Evolutionary conservation across 202 grass and related monocot species (phyloP), one percentile per base, ranked within the genome.

Genomic region (Digitaria exilis): DNA sequence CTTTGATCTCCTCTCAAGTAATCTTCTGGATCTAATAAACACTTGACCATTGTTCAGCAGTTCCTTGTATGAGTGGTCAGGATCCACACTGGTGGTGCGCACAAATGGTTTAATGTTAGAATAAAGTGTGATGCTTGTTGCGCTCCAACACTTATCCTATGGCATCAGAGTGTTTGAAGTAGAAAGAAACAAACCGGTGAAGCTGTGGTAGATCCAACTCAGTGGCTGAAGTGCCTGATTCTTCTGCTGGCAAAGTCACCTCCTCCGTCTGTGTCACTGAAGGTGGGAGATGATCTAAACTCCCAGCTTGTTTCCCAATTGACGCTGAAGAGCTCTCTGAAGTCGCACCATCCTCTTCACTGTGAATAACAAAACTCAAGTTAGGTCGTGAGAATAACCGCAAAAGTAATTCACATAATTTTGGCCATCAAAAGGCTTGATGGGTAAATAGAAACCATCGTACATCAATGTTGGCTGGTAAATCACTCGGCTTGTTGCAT

Each of bases 1-100:
- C 85, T 91, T 98, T 7, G 91, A 82, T 78, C 90, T 88, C 34
- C 92, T 93, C 90, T 95, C 87, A 2, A 80, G 88, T 52, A 91
- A 19, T 64, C 92, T 68, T 37, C 84, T 93, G 32, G 95, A 98
- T 46, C 92, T 84, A 52, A 98, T 39, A 66, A 93, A 85, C 69
- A 89, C 72, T 64, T 88, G 80, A 30, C 86, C 72, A 34, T 88
- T 84, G 45, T 25, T 84, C 18, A 82, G 41, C 24, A 70, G 84
- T 28, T 77, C 50, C 37, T 86, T 68, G 0, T 62, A 61, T 1
- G 72, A 71, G 44, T 82, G 71, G 44, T 54, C 30, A 9, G 26
- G 21, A 65, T 72, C 82, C 65, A 74, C 52, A 59, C 84, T 91
- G 78, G 34, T 85, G 28, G 70, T 24, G 80, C 21, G 59, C 37